Base-by-base conservation (phyloP, 2,329 filamentous ascomycete species). In the Trichoderma sp. region DNA sequence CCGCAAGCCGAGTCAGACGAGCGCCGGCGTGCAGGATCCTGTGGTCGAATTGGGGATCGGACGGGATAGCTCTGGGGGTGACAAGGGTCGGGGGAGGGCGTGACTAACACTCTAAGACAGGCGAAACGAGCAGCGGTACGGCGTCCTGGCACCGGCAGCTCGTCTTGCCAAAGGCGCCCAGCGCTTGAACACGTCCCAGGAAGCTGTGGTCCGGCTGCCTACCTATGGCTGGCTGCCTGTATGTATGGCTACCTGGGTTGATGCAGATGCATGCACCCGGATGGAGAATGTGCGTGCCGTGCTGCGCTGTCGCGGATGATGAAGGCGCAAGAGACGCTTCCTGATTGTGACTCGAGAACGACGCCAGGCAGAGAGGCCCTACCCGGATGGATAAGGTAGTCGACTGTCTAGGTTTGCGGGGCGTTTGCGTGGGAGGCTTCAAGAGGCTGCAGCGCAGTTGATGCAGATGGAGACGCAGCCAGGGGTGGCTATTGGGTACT, bases 81-180 rank as follows among this genome's bases (percentile, higher is more conserved):
- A 68, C 63, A 69, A 70, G 67, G 70, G 61, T 68, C 55, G 65
- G 61, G 62, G 65, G 63, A 61, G 65, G 71, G 72, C 68, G 75
- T 76, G 75, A 76, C 75, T 76, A 77, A 70, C 68, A 70, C 57
- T 49, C 16, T 7, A 69, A 69, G 68, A 69, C 53, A 60, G 27
- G 29, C 59, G 27, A 52, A 59, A 24, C 57, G 21, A 62, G 43
- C 27, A 56, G 66, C 47, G 47, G 47, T 19, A 62, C 47, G 57
- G 57, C 35, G 58, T 40, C 43, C 61, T 56, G 21, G 61, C 61
- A 43, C 21, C 47, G 40, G 53, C 59, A 58, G n/a, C 63, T 59
- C 27, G 61, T 64, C 61, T 55, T 16, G 37, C 33, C 59, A 49
- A 31, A 14, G 14, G 31, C 40, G 55, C 29, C 55, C 55, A 33